Base-by-base conservation (phyloP, 202 grass and related monocot genomes). In the Eragrostis tef region DNA sequence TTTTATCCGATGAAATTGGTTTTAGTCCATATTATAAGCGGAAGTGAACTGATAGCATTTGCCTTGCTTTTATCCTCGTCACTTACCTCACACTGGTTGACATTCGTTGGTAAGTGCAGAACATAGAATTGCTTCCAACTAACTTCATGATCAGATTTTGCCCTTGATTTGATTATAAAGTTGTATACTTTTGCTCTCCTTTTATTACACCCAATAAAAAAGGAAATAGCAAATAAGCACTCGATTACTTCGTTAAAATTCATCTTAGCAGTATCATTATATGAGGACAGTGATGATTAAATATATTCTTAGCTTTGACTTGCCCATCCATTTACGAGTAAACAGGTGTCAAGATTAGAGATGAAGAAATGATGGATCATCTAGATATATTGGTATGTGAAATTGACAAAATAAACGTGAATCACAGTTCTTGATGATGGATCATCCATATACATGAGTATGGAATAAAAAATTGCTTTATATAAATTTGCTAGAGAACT, bases 101-200 rank as follows among this genome's bases (percentile, higher is more conserved):
- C 87, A 86, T 86, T 83, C 74, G 60, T 79, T 74, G 60, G 61
- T 61, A 63, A 58, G 61, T 74, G 11, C 44, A 86, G 78, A 86
- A 82, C 67, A 89, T 82, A 60, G 79, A 82, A 79, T 89, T 89
- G 83, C 87, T 79, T 89, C 74, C 46, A 39, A 79, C 74, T 89
- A 83, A 83, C 88, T 83, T 74, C 79, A 64, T 56, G 62, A 63
- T 61, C 24, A 27, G 22, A 61, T 56, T 79, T 86, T 88, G 47
- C 68, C 68, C 17, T 83, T 86, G 67, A 79, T 74, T 20, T 69
- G 39, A 47, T 60, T 24, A 25, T 83, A 89, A 86, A 79, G 74
- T 27, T 44, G 0, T 61, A 9, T 62, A 27, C 76, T 83, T 89
- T 83, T 64, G 5, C 45, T 9, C 43, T 25, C 41, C 76, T 86